These are phyloP conservation scores for Geotrichum aggregatum DNA, from an alignment of 1,139 yeast species.

Conservation along the genomic window DNA sequence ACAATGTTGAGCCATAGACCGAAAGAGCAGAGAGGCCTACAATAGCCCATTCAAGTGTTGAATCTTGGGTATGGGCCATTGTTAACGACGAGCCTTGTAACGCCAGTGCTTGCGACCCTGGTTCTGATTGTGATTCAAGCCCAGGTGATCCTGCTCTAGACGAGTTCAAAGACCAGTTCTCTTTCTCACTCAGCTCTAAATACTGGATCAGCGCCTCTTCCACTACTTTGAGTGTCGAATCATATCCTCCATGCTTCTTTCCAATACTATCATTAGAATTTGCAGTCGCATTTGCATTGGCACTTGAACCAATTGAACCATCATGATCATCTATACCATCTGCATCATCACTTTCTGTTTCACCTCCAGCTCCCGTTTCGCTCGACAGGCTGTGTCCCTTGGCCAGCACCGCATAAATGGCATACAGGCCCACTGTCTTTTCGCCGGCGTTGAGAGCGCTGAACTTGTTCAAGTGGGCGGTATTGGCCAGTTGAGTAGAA, in stretches of 20 bases:
- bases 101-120: too few species aligned
- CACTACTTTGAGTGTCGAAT: background rate
- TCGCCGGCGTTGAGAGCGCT: slow-evolving; percentile 5
- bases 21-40: slow-evolving; percentile 26
- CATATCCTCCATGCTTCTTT: too few species aligned
- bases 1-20: slow-evolving; percentile 28
- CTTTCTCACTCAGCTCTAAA: slow-evolving; percentile 1
- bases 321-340: too few species aligned
- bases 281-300: too few species aligned
- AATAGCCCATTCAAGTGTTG: slow-evolving; percentile 20
- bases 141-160: background rate
- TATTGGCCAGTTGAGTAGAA: background rate
- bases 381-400: background rate
- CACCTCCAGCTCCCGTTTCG: too few species aligned
- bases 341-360: background rate
- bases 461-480: background rate
- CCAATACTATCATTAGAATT: too few species aligned
- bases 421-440: background rate
- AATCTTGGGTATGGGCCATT: background rate
- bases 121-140: too few species aligned
- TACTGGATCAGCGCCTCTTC: slow-evolving; percentile 3
- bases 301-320: too few species aligned
- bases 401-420: slow-evolving; percentile 9
- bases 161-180: background rate
- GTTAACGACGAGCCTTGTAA: too few species aligned